These are phyloP conservation scores for Beauveria varroae DNA, from an alignment of 2,329 filamentous ascomycete genomes.

Conservation along the genomic window DNA sequence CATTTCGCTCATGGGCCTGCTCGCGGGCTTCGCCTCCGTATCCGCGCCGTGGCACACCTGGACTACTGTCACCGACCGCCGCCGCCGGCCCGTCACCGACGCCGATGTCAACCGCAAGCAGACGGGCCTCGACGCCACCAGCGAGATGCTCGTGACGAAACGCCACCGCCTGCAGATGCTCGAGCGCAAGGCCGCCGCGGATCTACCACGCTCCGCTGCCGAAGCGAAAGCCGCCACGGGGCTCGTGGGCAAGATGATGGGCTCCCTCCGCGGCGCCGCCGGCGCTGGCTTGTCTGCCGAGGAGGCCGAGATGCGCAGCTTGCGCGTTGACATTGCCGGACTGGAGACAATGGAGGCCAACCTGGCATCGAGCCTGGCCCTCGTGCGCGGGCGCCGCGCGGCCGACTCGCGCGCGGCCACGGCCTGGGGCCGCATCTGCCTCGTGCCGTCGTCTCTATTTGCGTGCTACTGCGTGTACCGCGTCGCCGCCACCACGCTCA, in stretches of 20 bases:
- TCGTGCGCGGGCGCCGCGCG: constrained; percentile 55
- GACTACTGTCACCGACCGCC: constrained; percentile 46
- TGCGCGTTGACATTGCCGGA: constrained; percentile 71
- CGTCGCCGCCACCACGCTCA: constrained; percentile 63
- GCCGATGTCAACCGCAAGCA: constrained; percentile 70
- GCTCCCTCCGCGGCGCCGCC: constrained; percentile 60
- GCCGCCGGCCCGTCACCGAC: constrained; percentile 57
- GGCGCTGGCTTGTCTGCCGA: constrained; percentile 51
- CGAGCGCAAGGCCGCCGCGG: constrained; percentile 35
- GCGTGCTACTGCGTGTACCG: constrained; percentile 80
- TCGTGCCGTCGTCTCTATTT: constrained; percentile 59
- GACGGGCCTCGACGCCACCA: constrained; percentile 68
- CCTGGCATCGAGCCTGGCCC: constrained; percentile 56
- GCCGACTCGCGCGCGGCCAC: constrained; percentile 63
- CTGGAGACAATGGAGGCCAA: constrained; percentile 73
- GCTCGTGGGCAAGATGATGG: constrained; percentile 67
- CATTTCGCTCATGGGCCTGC: constrained; percentile 75
- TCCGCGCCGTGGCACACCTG: constrained; percentile 83
- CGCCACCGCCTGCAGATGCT: constrained; percentile 63
- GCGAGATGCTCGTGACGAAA: constrained; percentile 72
- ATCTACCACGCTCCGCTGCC: background rate
- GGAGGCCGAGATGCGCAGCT: constrained; percentile 47
- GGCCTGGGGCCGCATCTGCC: constrained; percentile 54
- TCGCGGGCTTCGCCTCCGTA: constrained; percentile 87
- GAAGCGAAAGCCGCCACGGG: constrained; percentile 39